These are phyloP conservation scores for Chrysanthemum lavandulifolium DNA, from an alignment of 129 eudicot genomes.

Conservation along the genomic window DNA sequence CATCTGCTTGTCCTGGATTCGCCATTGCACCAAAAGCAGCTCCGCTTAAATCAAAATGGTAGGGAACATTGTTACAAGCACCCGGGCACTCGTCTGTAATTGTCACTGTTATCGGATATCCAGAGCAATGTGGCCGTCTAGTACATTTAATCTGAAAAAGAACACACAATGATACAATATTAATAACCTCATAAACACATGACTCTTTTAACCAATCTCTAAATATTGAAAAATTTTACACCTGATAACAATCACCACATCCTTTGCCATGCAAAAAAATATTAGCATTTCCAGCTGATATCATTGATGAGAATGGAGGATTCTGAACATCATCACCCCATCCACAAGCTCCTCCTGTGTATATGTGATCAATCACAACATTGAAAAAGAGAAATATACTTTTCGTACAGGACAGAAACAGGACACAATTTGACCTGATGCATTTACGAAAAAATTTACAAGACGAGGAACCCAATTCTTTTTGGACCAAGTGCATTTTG, in stretches of 20 bases:
- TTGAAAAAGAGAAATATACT: background rate
- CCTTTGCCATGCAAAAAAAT: slow-evolving; percentile 35
- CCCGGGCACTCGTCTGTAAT: slow-evolving; percentile 46
- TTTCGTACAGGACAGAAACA: background rate
- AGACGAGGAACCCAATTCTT: too few species aligned
- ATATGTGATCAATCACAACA: background rate
- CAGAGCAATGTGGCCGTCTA: slow-evolving; percentile 31
- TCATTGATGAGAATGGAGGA: slow-evolving; percentile 34
- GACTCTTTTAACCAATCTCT: too few species aligned
- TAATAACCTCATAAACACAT: background rate
- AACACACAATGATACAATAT: background rate
- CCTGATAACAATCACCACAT: slow-evolving; percentile 44
- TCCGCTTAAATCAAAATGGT: slow-evolving; percentile 44
- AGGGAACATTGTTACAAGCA: slow-evolving; percentile 35
- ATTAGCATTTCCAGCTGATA: slow-evolving; percentile 37
- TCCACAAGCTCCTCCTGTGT: slow-evolving; percentile 45
- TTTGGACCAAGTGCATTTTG: too few species aligned
- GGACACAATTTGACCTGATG: too few species aligned
- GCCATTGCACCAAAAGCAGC: slow-evolving; percentile 49
- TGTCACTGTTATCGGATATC: slow-evolving; percentile 29
- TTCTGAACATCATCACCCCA: slow-evolving; percentile 31
- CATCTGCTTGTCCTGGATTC: slow-evolving; percentile 22
- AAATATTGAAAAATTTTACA: background rate
- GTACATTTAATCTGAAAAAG: slow-evolving; percentile 31
- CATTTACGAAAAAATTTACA: too few species aligned